A percentile compares a stretch with the other conserved stretches of the same genome.
These are phyloP conservation scores for Solanum sitiens DNA, from an alignment of 257 asterid genomes.

Conservation along the genomic window DNA sequence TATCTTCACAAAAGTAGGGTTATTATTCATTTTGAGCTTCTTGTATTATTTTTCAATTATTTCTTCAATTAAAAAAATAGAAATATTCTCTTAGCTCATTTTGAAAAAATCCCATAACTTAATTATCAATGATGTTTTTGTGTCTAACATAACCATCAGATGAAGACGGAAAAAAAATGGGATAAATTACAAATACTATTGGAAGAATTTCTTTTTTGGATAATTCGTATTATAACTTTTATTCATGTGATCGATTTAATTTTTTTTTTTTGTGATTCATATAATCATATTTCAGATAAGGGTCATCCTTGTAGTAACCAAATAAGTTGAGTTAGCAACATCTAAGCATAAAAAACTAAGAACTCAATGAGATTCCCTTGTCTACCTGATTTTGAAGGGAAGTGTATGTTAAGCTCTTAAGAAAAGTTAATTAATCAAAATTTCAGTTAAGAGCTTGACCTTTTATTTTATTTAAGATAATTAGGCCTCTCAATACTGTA, in stretches of 20 bases:
- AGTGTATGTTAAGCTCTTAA: neutral
- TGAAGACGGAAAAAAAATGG: neutral
- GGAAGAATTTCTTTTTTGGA: too few relatives aligned
- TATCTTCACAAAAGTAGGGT: neutral
- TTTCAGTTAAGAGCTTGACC: neutral
- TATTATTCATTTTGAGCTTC: neutral
- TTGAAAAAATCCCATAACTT: neutral
- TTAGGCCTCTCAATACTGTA: neutral
- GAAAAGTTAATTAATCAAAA: neutral
- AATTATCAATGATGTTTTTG: neutral
- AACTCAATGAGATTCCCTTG: neutral
- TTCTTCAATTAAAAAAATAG: neutral
- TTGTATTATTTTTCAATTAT: neutral
- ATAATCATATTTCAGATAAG: neutral
- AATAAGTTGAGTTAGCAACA: neutral
- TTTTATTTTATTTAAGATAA: too few relatives aligned
- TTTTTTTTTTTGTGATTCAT: neutral
- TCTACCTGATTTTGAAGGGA: neutral
- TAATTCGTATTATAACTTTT: too few relatives aligned
- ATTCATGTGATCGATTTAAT: neutral
- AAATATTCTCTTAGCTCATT: neutral
- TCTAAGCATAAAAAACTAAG: neutral
- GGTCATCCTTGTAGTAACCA: neutral
- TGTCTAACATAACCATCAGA: neutral
- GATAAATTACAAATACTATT: neutral